These are phyloP conservation scores for Cordyceps cateniannulata DNA, from an alignment of 2,329 filamentous ascomycete species.

Conservation along the genomic window DNA sequence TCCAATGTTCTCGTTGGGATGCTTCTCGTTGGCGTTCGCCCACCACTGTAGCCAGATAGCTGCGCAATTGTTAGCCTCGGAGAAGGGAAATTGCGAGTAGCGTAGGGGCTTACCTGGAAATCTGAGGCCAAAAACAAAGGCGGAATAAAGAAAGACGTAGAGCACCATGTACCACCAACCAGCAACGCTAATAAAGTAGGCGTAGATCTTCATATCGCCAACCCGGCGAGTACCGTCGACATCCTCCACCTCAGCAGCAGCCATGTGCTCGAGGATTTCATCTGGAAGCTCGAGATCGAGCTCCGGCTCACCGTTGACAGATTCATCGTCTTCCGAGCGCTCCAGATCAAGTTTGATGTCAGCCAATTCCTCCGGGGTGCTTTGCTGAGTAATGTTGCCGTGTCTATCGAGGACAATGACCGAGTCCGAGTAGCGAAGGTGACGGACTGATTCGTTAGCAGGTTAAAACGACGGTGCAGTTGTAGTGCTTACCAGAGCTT, in stretches of 20 bases:
- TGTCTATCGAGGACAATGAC: constrained; percentile 20
- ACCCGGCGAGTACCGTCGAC: constrained; percentile 10
- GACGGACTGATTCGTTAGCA: constrained; percentile 14
- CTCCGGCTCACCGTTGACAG: not conserved
- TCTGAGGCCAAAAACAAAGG: constrained; percentile 17
- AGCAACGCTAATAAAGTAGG: constrained; percentile 18
- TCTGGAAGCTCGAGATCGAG: constrained; percentile 13
- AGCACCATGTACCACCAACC: constrained; percentile 15
- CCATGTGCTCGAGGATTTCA: constrained; percentile 15
- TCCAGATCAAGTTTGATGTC: not conserved
- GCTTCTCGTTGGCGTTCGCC: constrained; percentile 18
- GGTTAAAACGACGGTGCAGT: no score
- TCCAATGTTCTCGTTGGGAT: constrained; percentile 18
- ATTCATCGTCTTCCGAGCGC: not conserved
- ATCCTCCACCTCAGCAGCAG: constrained; percentile 12
- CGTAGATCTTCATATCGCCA: constrained; percentile 17
- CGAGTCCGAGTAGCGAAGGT: constrained; percentile 19
- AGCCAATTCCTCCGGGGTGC: constrained; percentile 15
- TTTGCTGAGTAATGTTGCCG: constrained; percentile 19
- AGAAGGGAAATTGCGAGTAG: not conserved
- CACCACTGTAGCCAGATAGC: constrained; percentile 23
- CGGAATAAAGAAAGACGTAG: constrained; percentile 17
- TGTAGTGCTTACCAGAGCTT: constrained; percentile 18
- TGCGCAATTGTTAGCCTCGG: constrained; percentile 3
- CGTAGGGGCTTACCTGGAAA: constrained; percentile 17